Base-by-base conservation (phyloP, 179 eudicot species). In the Beta corolliflora region DNA sequence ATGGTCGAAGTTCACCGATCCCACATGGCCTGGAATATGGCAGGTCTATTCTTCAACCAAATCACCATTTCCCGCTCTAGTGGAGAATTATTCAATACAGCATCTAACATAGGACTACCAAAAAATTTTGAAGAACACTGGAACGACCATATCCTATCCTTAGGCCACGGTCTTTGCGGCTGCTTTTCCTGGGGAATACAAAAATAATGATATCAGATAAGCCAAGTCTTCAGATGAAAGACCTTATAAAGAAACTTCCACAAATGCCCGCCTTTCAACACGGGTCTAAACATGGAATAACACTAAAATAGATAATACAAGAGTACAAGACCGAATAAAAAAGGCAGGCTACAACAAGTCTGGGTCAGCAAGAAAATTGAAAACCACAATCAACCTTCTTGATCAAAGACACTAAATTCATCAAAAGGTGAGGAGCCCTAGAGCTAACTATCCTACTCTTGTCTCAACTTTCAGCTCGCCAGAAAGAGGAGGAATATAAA, bases 71-170 rank as follows among this genome's bases (percentile, higher is more conserved):
- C 99, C 83, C 89, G 87, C 79, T 96, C 97, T 46, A 96, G 68
- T 5, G 92, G 80, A 60, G 89, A 68, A 25, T 91, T 87, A 70
- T 87, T 78, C 83, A 94, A 69, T 52, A 93, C 93, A 25, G 94
- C 90, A 81, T 96, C 99, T 65, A 96, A 79, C 99, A 96, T 94
- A n/a, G 99, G 99, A 84, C 97, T 96, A 72, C 98, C 99, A 61
- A 96, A 85, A 69, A 91, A 16, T 84, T 86, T 91, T n/a, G 85
- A 82, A 36, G 84, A 82, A 75, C 80, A 87, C 88, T 89, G 88
- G 82, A 93, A 96, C 7, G 91, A 89, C 99, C 98, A 96, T 72
- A 96, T 96, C 60, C 89, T 86, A 76, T 94, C 95, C 75, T 86
- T 89, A 1, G 98, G 99, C 99, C 99, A 96, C 12, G 95, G 81